Evolutionary conservation across 768 basidiomycete genomes (phyloP).

Genomic region (Agaricus blazei): DNA sequence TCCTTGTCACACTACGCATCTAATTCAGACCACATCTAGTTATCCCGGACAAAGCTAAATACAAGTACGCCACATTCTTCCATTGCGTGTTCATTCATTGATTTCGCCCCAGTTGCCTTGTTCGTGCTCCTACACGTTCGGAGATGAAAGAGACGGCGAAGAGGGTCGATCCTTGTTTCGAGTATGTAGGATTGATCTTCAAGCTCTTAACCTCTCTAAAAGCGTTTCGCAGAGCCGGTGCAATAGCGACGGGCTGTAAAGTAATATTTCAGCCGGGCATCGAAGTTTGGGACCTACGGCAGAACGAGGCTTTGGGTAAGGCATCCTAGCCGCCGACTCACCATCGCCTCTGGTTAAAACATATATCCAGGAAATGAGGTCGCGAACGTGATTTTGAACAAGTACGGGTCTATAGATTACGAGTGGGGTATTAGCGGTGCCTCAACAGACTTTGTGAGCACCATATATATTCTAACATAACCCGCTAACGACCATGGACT

Average conservation of each 20-base stretch:
- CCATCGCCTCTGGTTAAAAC: neutral
- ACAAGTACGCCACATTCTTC: no score
- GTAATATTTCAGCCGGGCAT: conserved; percentile 33
- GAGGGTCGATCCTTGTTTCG: conserved; percentile 17
- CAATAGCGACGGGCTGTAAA: conserved; percentile 60
- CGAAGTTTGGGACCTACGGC: conserved; percentile 52
- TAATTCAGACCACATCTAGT: conserved; percentile 37
- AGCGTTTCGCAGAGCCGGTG: conserved; percentile 47
- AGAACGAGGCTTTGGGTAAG: conserved; percentile 60
- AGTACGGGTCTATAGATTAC: conserved; percentile 59
- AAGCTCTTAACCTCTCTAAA: no score
- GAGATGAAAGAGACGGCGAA: no score
- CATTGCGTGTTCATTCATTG: no score
- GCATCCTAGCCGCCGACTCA: neutral
- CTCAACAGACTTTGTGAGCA: conserved; percentile 78
- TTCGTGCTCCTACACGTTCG: no score
- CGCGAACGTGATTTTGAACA: conserved; percentile 51
- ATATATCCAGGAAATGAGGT: conserved; percentile 53
- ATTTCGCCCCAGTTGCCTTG: no score
- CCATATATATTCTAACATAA: neutral
- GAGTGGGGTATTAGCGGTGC: conserved; percentile 65
- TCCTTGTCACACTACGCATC: neutral
- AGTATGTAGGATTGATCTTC: no score
- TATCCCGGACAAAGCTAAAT: conserved; percentile 27
- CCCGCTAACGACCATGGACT: neutral